Evolutionary conservation across 2,329 filamentous ascomycete genomes (phyloP).

Genomic region (Domatiomyces catenatus): DNA sequence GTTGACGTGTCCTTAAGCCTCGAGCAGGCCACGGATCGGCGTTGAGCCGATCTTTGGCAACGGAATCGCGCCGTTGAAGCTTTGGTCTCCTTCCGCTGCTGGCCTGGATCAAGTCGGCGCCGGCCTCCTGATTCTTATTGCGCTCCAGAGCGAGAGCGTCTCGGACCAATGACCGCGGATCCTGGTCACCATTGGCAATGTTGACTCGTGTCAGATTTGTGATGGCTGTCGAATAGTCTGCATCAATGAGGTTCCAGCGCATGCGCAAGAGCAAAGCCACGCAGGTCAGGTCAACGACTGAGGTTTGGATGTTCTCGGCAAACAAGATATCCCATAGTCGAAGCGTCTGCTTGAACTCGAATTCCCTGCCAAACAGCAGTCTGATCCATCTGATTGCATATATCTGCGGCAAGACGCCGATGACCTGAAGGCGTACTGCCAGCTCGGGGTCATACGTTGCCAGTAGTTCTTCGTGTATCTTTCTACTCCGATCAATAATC

Average conservation of each 20-base stretch:
- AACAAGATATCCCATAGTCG: slow-evolving; percentile 84
- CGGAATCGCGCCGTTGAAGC: not conserved
- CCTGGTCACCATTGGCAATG: slow-evolving; percentile 43
- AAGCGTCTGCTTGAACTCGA: slow-evolving; percentile 71
- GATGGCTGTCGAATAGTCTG: slow-evolving; percentile 75
- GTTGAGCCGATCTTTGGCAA: slow-evolving; percentile 12
- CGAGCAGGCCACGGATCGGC: slow-evolving; percentile 10
- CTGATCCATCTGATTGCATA: slow-evolving; percentile 95
- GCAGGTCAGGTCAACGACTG: slow-evolving; percentile 79
- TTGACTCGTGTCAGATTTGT: slow-evolving; percentile 75
- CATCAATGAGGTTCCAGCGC: slow-evolving; percentile 71
- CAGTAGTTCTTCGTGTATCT: slow-evolving; percentile 72
- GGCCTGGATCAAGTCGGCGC: slow-evolving; percentile 29
- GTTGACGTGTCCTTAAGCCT: slow-evolving; percentile 12
- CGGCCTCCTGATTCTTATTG: slow-evolving; percentile 29
- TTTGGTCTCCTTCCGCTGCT: slow-evolving; percentile 32
- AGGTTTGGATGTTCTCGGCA: slow-evolving; percentile 63
- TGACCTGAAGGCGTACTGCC: slow-evolving; percentile 59
- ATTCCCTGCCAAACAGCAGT: slow-evolving; percentile 83
- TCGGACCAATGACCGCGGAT: slow-evolving; percentile 65
- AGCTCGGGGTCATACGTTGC: slow-evolving; percentile 69
- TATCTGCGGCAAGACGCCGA: slow-evolving; percentile 90
- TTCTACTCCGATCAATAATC: slow-evolving; percentile 72
- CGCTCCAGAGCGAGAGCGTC: slow-evolving; percentile 52
- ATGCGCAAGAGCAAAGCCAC: slow-evolving; percentile 86